Percentiles rank a stretch among this genome's conserved stretches.
These are phyloP conservation scores for Corymbia calophylla DNA, from an alignment of 441 rosid species.

Conservation along the genomic window DNA sequence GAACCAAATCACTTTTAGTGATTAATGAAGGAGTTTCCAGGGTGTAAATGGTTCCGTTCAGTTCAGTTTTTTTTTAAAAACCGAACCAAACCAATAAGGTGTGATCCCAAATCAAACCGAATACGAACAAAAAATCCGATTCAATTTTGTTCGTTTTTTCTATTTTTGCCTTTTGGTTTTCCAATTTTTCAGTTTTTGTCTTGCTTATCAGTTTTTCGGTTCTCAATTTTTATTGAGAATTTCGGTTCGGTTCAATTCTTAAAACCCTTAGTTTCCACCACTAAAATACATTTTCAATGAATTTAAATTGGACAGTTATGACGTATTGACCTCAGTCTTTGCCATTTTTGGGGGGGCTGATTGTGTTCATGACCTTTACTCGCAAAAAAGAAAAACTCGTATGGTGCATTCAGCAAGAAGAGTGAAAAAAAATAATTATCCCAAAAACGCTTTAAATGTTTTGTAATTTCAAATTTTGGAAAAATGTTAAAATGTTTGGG, in stretches of 20 bases:
- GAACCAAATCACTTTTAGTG: not conserved
- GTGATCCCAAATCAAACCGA: too few relatives aligned
- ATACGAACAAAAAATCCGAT: too few relatives aligned
- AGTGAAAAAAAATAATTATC: not conserved
- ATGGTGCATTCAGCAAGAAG: not conserved
- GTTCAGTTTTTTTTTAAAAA: too few relatives aligned
- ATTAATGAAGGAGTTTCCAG: not conserved
- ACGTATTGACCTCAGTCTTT: not conserved
- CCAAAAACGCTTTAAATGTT: not conserved
- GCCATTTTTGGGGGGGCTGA: not conserved
- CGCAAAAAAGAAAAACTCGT: not conserved
- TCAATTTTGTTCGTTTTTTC: too few relatives aligned
- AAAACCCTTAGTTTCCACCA: not conserved
- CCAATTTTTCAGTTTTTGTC: too few relatives aligned
- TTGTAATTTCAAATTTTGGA: accelerated
- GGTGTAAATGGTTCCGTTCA: too few relatives aligned
- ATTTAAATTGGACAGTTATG: not conserved
- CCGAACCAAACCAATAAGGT: too few relatives aligned
- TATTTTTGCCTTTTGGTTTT: too few relatives aligned
- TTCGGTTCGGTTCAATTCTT: too few relatives aligned
- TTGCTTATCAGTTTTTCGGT: too few relatives aligned
- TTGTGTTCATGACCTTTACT: not conserved
- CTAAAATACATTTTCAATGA: not conserved
- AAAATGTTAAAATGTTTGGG: not conserved
- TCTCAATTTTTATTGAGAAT: too few relatives aligned